Conservation (phyloP, 1,284 basidiomycete genomes). For the Prillingera fragicola region DNA sequence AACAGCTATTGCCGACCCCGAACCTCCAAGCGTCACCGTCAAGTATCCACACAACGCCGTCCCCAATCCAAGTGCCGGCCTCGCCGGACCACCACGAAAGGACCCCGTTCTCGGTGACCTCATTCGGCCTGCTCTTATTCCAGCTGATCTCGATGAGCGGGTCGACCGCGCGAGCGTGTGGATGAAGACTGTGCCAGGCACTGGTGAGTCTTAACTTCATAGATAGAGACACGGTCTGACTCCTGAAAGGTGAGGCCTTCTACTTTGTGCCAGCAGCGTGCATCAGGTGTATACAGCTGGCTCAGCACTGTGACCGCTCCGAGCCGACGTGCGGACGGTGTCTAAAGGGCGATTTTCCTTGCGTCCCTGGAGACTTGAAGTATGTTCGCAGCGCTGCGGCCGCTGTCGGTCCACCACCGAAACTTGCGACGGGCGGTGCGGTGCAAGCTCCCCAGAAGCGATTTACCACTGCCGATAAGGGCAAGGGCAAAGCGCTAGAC, state of each 20-base stretch:
- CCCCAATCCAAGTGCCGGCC: conserved; percentile 38
- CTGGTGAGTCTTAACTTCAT: too few species aligned
- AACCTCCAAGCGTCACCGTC: background rate
- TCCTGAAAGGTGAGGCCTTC: conserved; percentile 24
- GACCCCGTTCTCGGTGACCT: conserved; percentile 19
- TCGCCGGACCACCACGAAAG: background rate
- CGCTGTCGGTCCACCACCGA: background rate
- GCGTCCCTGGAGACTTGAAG: conserved; percentile 21
- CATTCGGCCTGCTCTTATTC: conserved; percentile 29
- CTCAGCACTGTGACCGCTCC: conserved; percentile 29
- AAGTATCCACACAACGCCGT: conserved; percentile 75
- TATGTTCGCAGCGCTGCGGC: background rate
- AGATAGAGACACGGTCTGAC: background rate
- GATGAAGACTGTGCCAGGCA: conserved; percentile 19
- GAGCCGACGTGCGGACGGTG: conserved; percentile 32
- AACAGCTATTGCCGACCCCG: background rate
- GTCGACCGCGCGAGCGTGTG: conserved; percentile 30
- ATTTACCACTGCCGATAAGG: conserved; percentile 12
- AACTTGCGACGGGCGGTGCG: too few species aligned
- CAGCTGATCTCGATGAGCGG: conserved; percentile 29
- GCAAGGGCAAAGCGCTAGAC: conserved; percentile 19
- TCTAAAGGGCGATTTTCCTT: conserved; percentile 10
- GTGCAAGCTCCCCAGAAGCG: background rate
- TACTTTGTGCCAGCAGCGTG: conserved; percentile 37
- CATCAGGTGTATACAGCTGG: conserved; percentile 21